phyloP scores from a whole-genome alignment of 768 basidiomycete genomes.

The Pleurotus salmoneostramineus region DNA sequence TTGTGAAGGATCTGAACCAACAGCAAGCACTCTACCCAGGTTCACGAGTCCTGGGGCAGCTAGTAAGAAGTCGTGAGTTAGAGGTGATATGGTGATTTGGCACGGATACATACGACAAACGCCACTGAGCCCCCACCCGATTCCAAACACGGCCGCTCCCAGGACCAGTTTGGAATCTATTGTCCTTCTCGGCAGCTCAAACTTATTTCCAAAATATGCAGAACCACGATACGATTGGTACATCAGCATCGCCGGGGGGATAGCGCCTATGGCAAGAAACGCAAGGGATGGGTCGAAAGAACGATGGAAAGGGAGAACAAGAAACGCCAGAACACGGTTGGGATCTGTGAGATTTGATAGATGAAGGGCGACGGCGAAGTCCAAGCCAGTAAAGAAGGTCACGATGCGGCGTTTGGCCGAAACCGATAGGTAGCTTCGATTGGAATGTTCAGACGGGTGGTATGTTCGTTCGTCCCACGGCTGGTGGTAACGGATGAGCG shows the following conservation, averaged over 20 bases:
- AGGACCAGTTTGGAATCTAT: constrained; percentile 43
- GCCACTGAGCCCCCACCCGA: constrained; percentile 60
- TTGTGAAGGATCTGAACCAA: constrained; percentile 26
- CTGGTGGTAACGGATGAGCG: not conserved
- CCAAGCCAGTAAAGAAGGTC: constrained; percentile 39
- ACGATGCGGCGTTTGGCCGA: constrained; percentile 26
- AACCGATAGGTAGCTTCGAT: constrained; percentile 10
- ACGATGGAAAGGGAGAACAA: constrained; percentile 41
- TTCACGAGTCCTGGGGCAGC: constrained; percentile 65
- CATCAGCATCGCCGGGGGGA: constrained; percentile 41
- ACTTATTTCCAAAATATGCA: constrained; percentile 35
- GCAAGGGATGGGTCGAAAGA: constrained; percentile 56
- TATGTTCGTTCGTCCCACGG: constrained; percentile 5
- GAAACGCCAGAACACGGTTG: constrained; percentile 45
- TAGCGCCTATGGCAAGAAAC: constrained; percentile 47
- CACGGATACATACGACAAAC: constrained; percentile 49
- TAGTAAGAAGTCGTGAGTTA: constrained; percentile 18
- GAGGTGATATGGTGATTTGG: not conserved
- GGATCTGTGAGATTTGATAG: constrained; percentile 52
- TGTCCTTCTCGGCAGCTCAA: constrained; percentile 14
- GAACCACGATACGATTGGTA: constrained; percentile 44
- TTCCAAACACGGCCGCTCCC: constrained; percentile 54
- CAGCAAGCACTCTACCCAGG: constrained; percentile 44
- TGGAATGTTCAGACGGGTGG: not conserved
- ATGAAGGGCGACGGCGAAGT: constrained; percentile 51